Conservation (phyloP, 306 rosid species). For the Morella rubra region DNA sequence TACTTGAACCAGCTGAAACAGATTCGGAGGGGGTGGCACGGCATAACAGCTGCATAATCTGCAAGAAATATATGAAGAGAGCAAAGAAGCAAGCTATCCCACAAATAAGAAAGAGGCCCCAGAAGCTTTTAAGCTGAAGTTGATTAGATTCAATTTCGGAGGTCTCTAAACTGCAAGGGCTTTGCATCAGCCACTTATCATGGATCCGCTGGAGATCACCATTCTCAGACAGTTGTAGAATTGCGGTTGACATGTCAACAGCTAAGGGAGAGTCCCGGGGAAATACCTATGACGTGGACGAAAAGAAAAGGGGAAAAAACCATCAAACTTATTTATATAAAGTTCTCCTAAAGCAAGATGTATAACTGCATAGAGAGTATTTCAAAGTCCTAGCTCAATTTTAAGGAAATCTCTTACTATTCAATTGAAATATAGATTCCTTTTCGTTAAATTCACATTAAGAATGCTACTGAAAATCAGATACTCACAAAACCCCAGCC, state of each 20-base stretch:
- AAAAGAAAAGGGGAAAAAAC: neutral
- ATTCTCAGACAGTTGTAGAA: conserved; percentile 86
- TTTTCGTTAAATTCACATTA: neutral
- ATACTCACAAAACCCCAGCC: conserved; percentile 99
- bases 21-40: conserved; percentile 38
- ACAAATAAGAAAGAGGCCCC: conserved; percentile 87
- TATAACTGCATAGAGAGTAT: neutral
- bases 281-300: conserved; percentile 58
- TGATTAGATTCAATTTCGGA: conserved; percentile 65
- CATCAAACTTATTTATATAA: neutral
- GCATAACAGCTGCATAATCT: conserved; percentile 42
- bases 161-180: conserved; percentile 51
- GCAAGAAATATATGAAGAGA: conserved; percentile 55
- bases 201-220: conserved; percentile 94
- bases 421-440: neutral
- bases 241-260: conserved; percentile 83
- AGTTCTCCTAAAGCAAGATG: neutral
- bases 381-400: neutral
- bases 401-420: neutral
- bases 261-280: conserved; percentile 93
- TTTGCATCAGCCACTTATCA: conserved; percentile 82
- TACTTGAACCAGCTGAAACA: conserved; percentile 20
- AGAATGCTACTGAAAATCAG: conserved; percentile 18
- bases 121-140: conserved; percentile 82
- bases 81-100: conserved; percentile 75